Evolutionary conservation across 176 grass and related monocot genomes (phyloP).

Genomic region (Chloris gayana): DNA sequence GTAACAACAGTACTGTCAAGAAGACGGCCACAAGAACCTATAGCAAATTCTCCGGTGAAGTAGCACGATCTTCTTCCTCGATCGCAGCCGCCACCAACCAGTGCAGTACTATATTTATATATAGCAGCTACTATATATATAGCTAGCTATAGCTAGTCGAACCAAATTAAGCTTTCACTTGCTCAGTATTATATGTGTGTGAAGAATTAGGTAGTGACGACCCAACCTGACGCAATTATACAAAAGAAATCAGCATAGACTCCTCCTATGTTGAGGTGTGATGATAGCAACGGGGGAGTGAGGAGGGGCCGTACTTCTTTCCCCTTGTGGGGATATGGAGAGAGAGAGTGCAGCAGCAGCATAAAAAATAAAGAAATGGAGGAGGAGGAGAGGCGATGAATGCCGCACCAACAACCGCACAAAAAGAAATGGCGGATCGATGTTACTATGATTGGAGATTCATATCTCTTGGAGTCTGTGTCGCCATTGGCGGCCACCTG

Average conservation of each 20-base stretch:
- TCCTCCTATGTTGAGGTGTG: constrained; percentile 36
- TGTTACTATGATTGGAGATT: constrained; percentile 76
- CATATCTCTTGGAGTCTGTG: constrained; percentile 63
- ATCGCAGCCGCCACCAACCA: constrained; percentile 6
- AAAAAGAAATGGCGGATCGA: constrained; percentile 57
- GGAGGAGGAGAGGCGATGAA: constrained; percentile 32
- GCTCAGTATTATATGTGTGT: background rate
- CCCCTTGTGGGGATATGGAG: constrained; percentile 53
- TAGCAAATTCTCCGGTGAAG: background rate
- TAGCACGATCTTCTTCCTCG: background rate
- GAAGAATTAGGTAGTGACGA: constrained; percentile 26
- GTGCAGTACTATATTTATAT: background rate
- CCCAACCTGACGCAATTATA: constrained; percentile 11
- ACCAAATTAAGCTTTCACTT: constrained; percentile 14
- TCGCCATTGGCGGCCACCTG: constrained; percentile 55
- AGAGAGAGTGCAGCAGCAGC: constrained; percentile 10
- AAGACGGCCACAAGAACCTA: too few species aligned
- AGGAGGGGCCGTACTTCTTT: constrained; percentile 32
- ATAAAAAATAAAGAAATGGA: constrained; percentile 55
- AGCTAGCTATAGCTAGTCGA: background rate
- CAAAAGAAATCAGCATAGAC: background rate
- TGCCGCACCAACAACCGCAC: constrained; percentile 52
- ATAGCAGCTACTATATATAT: background rate
- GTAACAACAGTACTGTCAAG: constrained; percentile 3
- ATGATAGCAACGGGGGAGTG: constrained; percentile 17